Evolutionary conservation across 1,139 yeast species (phyloP).

Genomic region (Geotrichum siamense): DNA sequence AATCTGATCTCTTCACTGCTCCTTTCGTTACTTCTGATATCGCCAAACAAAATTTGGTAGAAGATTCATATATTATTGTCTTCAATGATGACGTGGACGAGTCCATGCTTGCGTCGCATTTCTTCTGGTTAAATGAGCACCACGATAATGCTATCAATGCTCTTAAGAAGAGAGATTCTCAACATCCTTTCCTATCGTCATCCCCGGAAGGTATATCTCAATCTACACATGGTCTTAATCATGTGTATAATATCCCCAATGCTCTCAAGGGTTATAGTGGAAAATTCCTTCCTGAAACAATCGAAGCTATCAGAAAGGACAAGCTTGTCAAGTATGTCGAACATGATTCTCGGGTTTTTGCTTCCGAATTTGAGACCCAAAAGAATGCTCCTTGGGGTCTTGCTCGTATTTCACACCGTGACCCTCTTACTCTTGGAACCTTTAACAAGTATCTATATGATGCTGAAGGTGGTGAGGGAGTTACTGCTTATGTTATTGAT

Average conservation of each 20-base stretch:
- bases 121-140: constrained; percentile 17
- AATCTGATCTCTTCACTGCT: constrained; percentile 10
- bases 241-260: constrained; percentile 53
- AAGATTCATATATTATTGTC: constrained; percentile 19
- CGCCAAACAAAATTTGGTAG: constrained; percentile 15
- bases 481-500: constrained; percentile 81
- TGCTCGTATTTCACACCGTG: constrained; percentile 86
- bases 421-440: constrained; percentile 45
- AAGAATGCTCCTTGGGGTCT: constrained; percentile 95
- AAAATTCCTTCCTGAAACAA: constrained; percentile 60
- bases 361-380: constrained; percentile 58
- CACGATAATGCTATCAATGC: constrained; percentile 10
- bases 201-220: constrained; percentile 42
- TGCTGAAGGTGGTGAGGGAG: constrained; percentile 78
- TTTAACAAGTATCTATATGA: constrained; percentile 81
- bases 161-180: constrained; percentile 18
- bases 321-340: constrained; percentile 60
- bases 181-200: constrained; percentile 41
- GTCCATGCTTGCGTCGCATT: constrained; percentile 12
- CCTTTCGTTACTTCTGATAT: constrained; percentile 16
- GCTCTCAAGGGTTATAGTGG: constrained; percentile 45
- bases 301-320: constrained; percentile 42
- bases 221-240: constrained; percentile 48
- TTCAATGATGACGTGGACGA: constrained; percentile 19
- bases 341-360: constrained; percentile 66